Percentiles rank a stretch among this genome's conserved stretches.
Conservation (phyloP, 352 stramenopile genomes). For the Thalassiosira allenii region DNA sequence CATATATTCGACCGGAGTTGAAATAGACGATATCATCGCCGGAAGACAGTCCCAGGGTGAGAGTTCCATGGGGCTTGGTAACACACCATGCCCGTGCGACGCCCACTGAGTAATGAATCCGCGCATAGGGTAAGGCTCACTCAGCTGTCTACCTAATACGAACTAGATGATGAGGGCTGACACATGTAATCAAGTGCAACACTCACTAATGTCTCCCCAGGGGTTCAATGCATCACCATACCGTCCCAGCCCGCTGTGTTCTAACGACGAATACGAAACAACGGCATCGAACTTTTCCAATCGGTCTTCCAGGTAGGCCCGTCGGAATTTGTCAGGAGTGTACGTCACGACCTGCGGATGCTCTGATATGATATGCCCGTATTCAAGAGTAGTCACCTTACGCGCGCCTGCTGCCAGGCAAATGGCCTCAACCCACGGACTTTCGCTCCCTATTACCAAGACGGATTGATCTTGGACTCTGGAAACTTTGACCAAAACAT, state of each 20-base stretch:
- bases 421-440: conserved; percentile 40
- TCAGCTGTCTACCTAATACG: no score
- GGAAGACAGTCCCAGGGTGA: not conserved
- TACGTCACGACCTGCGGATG: conserved; percentile 18
- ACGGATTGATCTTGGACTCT: no score
- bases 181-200: no score
- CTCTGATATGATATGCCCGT: conserved; percentile 19
- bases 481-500: no score
- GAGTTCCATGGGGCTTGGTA: conserved; percentile 6
- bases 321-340: conserved; percentile 17
- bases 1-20: conserved; percentile 38
- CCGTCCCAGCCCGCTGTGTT: conserved; percentile 87
- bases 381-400: conserved; percentile 33
- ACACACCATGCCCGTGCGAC: conserved; percentile 57
- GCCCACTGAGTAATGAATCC: no score
- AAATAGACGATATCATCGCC: conserved; percentile 16
- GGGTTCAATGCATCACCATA: conserved; percentile 85
- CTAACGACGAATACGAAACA: conserved; percentile 54
- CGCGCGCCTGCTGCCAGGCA: conserved; percentile 5
- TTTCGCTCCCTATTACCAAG: conserved; percentile 43
- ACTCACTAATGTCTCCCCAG: conserved; percentile 81
- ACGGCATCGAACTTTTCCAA: conserved; percentile 26
- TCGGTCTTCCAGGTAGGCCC: conserved; percentile 12
- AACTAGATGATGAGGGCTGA: no score
- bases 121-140: no score